A percentile compares a stretch with the other conserved stretches of the same genome.
phyloP scores from a whole-genome alignment of 2,329 filamentous ascomycete genomes.

The Leptographium wingfieldii region DNA sequence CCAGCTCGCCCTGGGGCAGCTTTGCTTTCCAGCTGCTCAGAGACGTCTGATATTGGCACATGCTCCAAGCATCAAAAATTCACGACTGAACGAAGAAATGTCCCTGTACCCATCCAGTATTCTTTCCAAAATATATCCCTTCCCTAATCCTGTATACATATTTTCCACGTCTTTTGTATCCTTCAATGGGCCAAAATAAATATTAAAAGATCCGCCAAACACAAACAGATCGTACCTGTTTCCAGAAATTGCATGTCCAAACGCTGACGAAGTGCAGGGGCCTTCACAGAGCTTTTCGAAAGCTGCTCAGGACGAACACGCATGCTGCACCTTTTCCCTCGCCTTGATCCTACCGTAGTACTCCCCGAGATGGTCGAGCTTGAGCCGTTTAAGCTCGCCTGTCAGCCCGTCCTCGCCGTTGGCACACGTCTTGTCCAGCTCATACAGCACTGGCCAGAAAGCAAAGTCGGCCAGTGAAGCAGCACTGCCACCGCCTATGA shows the following conservation, averaged over 20 bases:
- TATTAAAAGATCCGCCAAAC: too few species aligned
- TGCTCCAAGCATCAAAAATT: too few species aligned
- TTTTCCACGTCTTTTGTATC: too few species aligned
- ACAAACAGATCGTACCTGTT: too few species aligned
- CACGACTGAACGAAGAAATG: too few species aligned
- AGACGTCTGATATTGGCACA: not conserved
- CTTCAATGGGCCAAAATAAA: too few species aligned
- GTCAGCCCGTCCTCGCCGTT: conserved; percentile 17
- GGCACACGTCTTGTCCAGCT: conserved; percentile 25
- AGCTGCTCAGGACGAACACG: not conserved
- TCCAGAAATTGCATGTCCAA: too few species aligned
- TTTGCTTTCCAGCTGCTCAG: conserved; percentile 18
- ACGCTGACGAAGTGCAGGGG: too few species aligned
- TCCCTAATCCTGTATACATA: too few species aligned
- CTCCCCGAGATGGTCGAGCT: conserved; percentile 18
- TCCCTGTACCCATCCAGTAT: too few species aligned
- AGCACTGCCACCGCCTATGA: conserved; percentile 28
- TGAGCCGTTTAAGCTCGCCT: conserved; percentile 8
- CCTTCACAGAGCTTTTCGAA: too few species aligned
- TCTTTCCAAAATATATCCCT: too few species aligned
- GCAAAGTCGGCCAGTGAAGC: conserved; percentile 40
- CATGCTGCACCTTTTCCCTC: not conserved
- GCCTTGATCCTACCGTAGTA: conserved; percentile 22
- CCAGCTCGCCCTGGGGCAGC: conserved; percentile 34
- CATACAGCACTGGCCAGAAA: conserved; percentile 42